Base-by-base conservation (phyloP, 75 land plant genomes). In the Chamaecyparis obtusa region DNA sequence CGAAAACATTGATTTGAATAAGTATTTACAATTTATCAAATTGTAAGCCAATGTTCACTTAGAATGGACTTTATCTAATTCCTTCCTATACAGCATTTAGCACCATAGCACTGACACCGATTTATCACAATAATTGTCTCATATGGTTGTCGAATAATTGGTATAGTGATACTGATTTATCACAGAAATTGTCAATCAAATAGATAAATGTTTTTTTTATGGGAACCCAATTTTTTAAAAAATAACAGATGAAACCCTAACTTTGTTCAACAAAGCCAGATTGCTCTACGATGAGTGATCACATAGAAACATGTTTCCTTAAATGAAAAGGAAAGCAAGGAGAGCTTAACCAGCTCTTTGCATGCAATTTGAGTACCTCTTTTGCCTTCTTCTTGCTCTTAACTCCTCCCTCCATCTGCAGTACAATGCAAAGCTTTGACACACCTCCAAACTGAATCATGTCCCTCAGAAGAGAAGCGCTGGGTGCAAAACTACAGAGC, bases 391-490 rank as follows among this genome's bases (percentile, higher is more conserved):
- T 91, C 89, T 88, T 93, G 27, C 89, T 90, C 27, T 91, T 85
- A 2, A 77, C 72, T 21, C 84, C 15, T 8, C 90, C 87, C 2
- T 88, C 90, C 14, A 91, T 10, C 33, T 93, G 92, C 43, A 91
- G 36, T 83, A 93, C 15, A 0, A 69, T 86, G 74, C 89, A 10
- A 17, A 93, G 85, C 90, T 91, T 91, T 90, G 80, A 87, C 88
- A 91, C 94, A 37, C 90, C 49, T 8, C 94, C 94, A 67, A 16
- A 93, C 55, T 86, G 39, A 89, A 91, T 10, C 94, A 91, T 91
- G 9, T 93, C 92, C 90, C 89, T 87, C 85, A 91, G 21, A 27
- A 91, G 87, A 80, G 84, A 90, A 37, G 91, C 89, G 46, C 85
- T 90, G 9, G 94, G 84, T 27, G 83, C 84, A 44, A 87, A 60